Percentiles rank a stretch among this genome's conserved stretches.
Conservation (phyloP, 257 asterid genomes). For the Cinchona pubescens region DNA sequence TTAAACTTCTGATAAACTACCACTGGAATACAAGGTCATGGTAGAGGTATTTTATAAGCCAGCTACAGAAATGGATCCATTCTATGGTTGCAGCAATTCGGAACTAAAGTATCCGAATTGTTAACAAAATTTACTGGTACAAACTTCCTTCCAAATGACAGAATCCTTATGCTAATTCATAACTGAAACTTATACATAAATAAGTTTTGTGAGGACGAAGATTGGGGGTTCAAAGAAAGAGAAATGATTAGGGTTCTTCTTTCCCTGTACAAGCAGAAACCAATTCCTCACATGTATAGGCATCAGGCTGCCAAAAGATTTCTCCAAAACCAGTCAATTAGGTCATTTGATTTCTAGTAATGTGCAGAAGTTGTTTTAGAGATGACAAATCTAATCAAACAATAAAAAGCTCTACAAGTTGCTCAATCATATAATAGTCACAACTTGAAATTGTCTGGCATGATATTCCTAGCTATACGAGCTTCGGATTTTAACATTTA, state of each 20-base stretch:
- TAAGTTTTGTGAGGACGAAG: not conserved
- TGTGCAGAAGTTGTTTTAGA: not conserved
- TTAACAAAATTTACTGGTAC: not conserved
- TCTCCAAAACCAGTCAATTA: not conserved
- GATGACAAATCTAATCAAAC: not conserved
- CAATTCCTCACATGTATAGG: not conserved
- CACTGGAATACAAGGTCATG: not conserved
- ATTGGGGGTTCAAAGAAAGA: not conserved
- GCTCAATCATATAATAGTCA: not conserved
- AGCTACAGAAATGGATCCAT: not conserved
- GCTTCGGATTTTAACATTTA: not conserved
- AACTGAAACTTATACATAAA: not conserved
- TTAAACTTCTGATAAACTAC: not conserved
- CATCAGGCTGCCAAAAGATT: not conserved
- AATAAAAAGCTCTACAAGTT: not conserved
- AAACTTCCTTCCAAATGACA: conserved; percentile 1
- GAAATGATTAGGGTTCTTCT: not conserved
- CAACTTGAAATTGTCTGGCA: not conserved
- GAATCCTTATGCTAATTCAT: not conserved
- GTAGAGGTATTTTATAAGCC: conserved; percentile 1
- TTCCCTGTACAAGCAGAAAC: not conserved
- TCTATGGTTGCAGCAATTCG: not conserved
- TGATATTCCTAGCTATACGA: not conserved
- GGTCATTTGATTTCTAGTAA: not conserved
- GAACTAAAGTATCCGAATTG: not conserved